Percentiles rank a stretch among this genome's conserved stretches.
These are phyloP conservation scores for Vitrella brassicaformis DNA, from an alignment of 73 alveolate genomes.

Conservation along the genomic window DNA sequence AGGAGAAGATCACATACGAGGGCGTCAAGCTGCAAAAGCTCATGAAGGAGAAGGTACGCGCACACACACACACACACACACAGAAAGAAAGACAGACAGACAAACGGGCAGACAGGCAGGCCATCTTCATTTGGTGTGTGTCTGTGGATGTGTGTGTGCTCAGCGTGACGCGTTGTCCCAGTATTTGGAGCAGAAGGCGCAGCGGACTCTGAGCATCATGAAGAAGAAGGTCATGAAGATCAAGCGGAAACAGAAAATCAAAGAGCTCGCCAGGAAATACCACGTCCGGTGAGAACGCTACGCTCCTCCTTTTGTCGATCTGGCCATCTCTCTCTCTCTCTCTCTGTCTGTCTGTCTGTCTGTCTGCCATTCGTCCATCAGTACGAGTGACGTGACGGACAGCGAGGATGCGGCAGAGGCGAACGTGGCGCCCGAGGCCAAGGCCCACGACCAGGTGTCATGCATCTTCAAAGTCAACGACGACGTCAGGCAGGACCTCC, in stretches of 20 bases:
- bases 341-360: too few relatives aligned
- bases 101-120: too few relatives aligned
- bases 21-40: too few relatives aligned
- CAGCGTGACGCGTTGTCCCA: background rate
- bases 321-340: too few relatives aligned
- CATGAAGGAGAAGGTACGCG: too few relatives aligned
- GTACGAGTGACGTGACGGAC: background rate
- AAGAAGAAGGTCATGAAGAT: too few relatives aligned
- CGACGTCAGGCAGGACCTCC: background rate
- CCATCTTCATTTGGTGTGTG: background rate
- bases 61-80: background rate
- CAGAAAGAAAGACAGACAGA: background rate
- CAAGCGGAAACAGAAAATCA: background rate
- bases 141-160: background rate
- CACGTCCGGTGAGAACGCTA: too few relatives aligned
- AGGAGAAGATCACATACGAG: too few relatives aligned
- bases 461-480: slow-evolving; percentile 69
- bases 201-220: too few relatives aligned
- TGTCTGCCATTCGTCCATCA: too few relatives aligned
- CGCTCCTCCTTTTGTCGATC: too few relatives aligned
- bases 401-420: background rate
- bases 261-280: too few relatives aligned
- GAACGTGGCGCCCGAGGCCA: background rate
- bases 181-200: background rate
- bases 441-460: slow-evolving; percentile 50